Conservation (phyloP, 257 asterid species). For the Cynanchum wilfordii region DNA sequence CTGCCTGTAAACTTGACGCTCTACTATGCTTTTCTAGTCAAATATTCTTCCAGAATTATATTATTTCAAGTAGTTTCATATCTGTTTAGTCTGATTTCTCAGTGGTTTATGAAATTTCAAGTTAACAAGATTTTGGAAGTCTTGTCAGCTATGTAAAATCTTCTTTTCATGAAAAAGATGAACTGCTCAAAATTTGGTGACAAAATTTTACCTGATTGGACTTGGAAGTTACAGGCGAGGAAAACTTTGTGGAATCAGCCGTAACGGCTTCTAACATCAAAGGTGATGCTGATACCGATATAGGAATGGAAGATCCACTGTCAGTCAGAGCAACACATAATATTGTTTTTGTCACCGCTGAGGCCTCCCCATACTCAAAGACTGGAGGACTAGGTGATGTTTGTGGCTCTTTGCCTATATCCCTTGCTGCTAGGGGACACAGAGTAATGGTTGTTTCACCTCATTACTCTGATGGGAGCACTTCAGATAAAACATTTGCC, state of each 20-base stretch:
- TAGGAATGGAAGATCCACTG: slow-evolving; percentile 25
- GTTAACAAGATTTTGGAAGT: neutral
- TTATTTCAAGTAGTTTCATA: neutral
- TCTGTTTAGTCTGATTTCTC: neutral
- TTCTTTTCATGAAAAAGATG: neutral
- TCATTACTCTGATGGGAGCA: slow-evolving; percentile 56
- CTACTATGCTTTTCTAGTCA: neutral
- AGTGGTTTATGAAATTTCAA: neutral
- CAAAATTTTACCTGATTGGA: slow-evolving; percentile 11
- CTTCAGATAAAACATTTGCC: slow-evolving; percentile 49
- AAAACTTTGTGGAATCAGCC: slow-evolving; percentile 30
- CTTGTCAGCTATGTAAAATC: neutral
- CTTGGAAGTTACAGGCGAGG: slow-evolving; percentile 37
- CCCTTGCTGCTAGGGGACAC: slow-evolving; percentile 80
- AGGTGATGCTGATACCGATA: slow-evolving; percentile 29
- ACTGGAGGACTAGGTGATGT: slow-evolving; percentile 99
- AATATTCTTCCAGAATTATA: neutral
- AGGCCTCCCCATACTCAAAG: slow-evolving; percentile 95
- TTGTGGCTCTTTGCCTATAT: slow-evolving; percentile 92
- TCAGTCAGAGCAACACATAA: slow-evolving; percentile 35
- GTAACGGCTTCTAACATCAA: slow-evolving; percentile 24
- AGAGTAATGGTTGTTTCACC: slow-evolving; percentile 98
- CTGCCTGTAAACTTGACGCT: neutral
- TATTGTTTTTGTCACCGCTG: slow-evolving; percentile 72
- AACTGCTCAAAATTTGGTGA: neutral